Base-by-base conservation (phyloP, 495 filamentous ascomycete species). In the Podospora fimiseda region DNA sequence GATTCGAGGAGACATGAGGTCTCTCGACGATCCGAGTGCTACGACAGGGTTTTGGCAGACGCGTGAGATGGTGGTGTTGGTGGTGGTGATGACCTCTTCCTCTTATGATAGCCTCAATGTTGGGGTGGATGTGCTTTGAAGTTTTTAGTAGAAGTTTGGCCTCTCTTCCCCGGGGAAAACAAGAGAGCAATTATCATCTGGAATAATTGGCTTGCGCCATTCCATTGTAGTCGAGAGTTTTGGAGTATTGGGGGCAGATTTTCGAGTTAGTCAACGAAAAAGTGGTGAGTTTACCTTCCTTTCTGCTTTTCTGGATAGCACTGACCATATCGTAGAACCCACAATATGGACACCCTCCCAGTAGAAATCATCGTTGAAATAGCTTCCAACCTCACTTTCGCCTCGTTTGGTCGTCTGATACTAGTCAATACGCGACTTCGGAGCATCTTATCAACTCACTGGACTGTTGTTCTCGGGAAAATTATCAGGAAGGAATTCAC, bases 21-120 rank as follows among this genome's bases (percentile, higher is more conserved):
- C n/a, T n/a, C n/a, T n/a, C n/a, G n/a, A n/a, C n/a, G n/a, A n/a
- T n/a, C n/a, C n/a, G n/a, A n/a, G n/a, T n/a, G n/a, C n/a, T n/a
- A n/a, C n/a, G n/a, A n/a, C n/a, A n/a, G n/a, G n/a, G n/a, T n/a
- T n/a, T n/a, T n/a, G n/a, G n/a, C n/a, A n/a, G n/a, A n/a, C n/a
- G n/a, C n/a, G n/a, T n/a, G n/a, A n/a, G n/a, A n/a, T n/a, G n/a
- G n/a, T n/a, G n/a, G n/a, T n/a, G n/a, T n/a, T n/a, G n/a, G n/a
- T n/a, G n/a, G 39, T 19, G 13, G 14, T 9, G 15, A 15, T 42
- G n/a, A n/a, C n/a, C n/a, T n/a, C n/a, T n/a, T 62, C 64, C 60
- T 63, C 63, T 59, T 60, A 72, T 57, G 64, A 83, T 81, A 86
- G 79, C 85, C 88, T 86, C 86, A 88, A 83, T 63, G 82, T 65